Evolutionary conservation across 495 filamentous ascomycete genomes (phyloP).

Genomic region (Aspergillus steynii): DNA sequence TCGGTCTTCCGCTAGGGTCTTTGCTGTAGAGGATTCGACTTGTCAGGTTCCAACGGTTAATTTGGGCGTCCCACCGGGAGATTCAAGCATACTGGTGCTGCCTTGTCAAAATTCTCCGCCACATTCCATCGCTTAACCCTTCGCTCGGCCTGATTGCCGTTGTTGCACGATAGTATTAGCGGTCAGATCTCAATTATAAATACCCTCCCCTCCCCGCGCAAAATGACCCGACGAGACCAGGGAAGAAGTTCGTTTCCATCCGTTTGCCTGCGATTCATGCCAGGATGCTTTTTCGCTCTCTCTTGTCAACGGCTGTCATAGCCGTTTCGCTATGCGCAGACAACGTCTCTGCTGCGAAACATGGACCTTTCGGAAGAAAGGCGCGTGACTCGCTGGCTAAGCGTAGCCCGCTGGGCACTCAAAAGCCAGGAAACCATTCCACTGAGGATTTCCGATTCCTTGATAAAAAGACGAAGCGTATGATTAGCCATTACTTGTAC

Average conservation of each 20-base stretch:
- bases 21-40: not conserved
- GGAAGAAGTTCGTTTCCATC: not conserved
- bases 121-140: not conserved
- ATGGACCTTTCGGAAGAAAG: conserved; percentile 49
- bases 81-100: not conserved
- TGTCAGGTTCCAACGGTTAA: conserved; percentile 5
- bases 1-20: not conserved
- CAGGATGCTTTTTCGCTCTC: conserved; percentile 33
- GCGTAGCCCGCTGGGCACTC: conserved; percentile 60
- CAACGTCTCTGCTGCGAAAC: conserved; percentile 25
- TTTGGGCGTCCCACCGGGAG: not conserved
- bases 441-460: conserved; percentile 39
- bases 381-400: conserved; percentile 84
- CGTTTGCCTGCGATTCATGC: not conserved
- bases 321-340: conserved; percentile 31
- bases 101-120: not conserved
- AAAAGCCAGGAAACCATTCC: conserved; percentile 15
- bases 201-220: not conserved
- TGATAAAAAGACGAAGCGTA: conserved; percentile 37
- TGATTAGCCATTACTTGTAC: conserved; percentile 5
- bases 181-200: not conserved
- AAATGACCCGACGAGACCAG: not conserved
- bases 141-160: too few species aligned
- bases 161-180: too few species aligned
- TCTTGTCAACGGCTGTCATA: conserved; percentile 30